Evolutionary conservation across 2,329 filamentous ascomycete species (phyloP).

Genomic region (Aspergillus sp.): DNA sequence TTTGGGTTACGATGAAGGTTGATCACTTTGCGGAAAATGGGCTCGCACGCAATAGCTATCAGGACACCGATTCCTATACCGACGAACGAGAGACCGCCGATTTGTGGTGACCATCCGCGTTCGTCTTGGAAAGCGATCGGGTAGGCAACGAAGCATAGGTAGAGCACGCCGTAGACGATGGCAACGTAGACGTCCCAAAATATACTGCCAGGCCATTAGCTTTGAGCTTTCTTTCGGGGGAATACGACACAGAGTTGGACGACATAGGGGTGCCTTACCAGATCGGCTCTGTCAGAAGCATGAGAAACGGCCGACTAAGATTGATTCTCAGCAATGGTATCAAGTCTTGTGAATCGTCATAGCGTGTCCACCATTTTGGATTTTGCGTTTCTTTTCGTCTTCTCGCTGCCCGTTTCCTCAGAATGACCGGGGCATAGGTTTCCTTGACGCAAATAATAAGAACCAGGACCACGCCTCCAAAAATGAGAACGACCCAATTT

Average conservation of each 20-base stretch:
- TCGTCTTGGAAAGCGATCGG: slow-evolving; percentile 69
- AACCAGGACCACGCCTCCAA: too few species aligned
- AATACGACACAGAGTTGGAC: too few species aligned
- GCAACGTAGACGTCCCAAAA: slow-evolving; percentile 64
- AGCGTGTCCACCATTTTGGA: slow-evolving; percentile 66
- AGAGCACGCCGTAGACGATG: slow-evolving; percentile 75
- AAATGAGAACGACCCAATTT: slow-evolving; percentile 70
- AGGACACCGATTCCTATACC: slow-evolving; percentile 55
- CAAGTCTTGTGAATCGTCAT: slow-evolving; percentile 63
- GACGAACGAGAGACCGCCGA: slow-evolving; percentile 67
- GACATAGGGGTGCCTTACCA: too few species aligned
- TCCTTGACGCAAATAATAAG: slow-evolving; percentile 63
- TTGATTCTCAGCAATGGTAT: slow-evolving; percentile 62
- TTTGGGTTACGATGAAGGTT: slow-evolving; percentile 66
- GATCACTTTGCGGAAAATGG: slow-evolving; percentile 67
- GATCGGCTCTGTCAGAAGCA: slow-evolving; percentile 75
- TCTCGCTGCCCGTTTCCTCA: slow-evolving; percentile 56
- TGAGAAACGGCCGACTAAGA: slow-evolving; percentile 64
- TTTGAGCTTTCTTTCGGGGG: too few species aligned
- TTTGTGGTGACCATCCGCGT: slow-evolving; percentile 66
- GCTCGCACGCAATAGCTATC: slow-evolving; percentile 47
- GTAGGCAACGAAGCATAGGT: slow-evolving; percentile 84
- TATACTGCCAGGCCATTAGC: too few species aligned
- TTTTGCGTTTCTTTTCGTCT: slow-evolving; percentile 61
- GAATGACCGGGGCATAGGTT: slow-evolving; percentile 64